phyloP scores from a whole-genome alignment of 78 protist species.

The Tieghemostelium lacteum region DNA sequence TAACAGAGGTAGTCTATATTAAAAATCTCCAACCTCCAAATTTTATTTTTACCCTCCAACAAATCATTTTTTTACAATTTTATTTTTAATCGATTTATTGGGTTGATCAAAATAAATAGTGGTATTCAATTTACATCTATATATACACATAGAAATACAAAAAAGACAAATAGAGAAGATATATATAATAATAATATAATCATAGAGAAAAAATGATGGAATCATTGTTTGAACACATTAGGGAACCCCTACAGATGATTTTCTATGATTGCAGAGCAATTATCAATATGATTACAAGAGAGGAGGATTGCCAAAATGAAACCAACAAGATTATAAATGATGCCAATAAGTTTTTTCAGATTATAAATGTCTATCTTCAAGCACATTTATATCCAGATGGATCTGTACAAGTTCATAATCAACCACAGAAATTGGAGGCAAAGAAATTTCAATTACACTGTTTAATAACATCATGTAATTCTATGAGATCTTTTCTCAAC shows the following conservation, averaged over 20 bases:
- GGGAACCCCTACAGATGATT: conserved; percentile 44
- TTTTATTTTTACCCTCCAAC: no score
- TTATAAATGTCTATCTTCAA: conserved; percentile 22
- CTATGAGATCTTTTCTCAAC: background rate
- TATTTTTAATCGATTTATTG: no score
- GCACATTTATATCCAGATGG: conserved; percentile 44
- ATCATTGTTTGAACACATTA: conserved; percentile 51
- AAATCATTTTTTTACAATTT: no score
- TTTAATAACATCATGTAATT: background rate
- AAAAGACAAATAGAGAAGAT: no score
- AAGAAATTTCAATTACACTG: conserved; percentile 36
- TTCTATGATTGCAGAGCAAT: conserved; percentile 52
- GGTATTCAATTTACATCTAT: no score
- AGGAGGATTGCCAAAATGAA: conserved; percentile 31
- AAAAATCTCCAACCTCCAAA: no score
- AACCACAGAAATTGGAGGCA: background rate
- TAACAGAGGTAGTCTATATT: no score
- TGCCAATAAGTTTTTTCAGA: background rate
- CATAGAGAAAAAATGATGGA: no score
- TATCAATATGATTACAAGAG: conserved; percentile 16
- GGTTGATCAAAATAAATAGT: no score
- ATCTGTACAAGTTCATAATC: background rate
- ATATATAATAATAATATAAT: no score
- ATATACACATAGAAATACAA: no score
- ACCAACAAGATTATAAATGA: conserved; percentile 16